Base-by-base conservation (phyloP, 345 rosid species). In the Diplotaxis tenuifolia region DNA sequence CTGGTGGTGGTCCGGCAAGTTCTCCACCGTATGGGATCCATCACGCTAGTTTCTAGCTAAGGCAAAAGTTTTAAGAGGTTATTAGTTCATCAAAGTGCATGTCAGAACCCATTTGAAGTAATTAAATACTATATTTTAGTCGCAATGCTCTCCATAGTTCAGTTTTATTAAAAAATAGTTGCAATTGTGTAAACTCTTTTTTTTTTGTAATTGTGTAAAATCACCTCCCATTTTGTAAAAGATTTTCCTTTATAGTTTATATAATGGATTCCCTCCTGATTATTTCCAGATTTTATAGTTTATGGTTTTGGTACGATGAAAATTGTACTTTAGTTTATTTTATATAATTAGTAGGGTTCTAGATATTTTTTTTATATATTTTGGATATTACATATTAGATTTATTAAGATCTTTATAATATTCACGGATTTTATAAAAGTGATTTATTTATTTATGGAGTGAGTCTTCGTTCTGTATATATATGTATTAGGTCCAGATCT, bases 1-100 rank as follows among this genome's bases (percentile, higher is more conserved):
- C 62, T 4, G 57, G 75, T 15, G 65, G 79, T 72, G 86, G 76
- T 70, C 79, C 79, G 61, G 67, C 80, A 70, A 68, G 67, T 52
- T 73, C 84, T 56, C 77, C 82, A 45, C 70, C 74, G 12, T 73
- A 73, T 73, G 78, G 75, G 62, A 56, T 78, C 65, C 78, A 68
- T 68, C 81, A 73, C 47, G 75, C 74, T 28, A 78, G 62, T 63
- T 78, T 78, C 75, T 68, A 55, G 31, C 60, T 12, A 73, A 71
- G 53, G 2, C 16, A 1, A 20, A 16, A 9, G 4, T 0, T 22
- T 62, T 42, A 4, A 65, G 65, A 47, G 36, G 5, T 3, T 18
- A 47, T 59, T 47, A 60, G 62, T 53, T 54, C 75, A 76, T 76
- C 79, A 54, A 31, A 76, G 32, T 29, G 6, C 47, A 40, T 40